Base-by-base conservation (phyloP, 108 stramenopile genomes). In the Discostella pseudostelligera region DNA sequence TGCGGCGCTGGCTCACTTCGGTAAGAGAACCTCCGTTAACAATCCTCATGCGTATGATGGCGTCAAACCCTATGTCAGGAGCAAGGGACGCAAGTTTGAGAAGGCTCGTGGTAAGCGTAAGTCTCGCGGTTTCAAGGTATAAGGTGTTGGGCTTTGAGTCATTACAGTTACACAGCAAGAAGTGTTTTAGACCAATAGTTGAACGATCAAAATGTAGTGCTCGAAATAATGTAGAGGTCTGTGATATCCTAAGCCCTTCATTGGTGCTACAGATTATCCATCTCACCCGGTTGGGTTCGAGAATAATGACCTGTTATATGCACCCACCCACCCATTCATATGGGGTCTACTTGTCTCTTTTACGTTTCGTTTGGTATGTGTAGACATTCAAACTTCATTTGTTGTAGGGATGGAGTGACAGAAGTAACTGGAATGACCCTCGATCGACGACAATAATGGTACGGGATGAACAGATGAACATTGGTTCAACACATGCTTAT, bases 61-160 rank as follows among this genome's bases (percentile, higher is more conserved):
- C 66, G 92, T 93, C 88, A 98, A 98, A 88, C 99, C 99, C 16
- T 97, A 95, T 74, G 95, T 97, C 58, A 94, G 97, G 76, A 85
- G 89, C 82, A 98, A 98, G 83, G 99, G 99, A 79, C 91, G 98
- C 85, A 99, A 99, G 85, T 99, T 99, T 88, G 99, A 99, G 89
- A 85, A 85, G 69, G 99, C 99, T 65, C 98, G 99, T 88, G 98
- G 98, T 78, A 97, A 98, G 72, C 96, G 99, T 89, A 77, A 83
- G 51, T 93, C 90, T 57, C 82, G 90, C 70, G 98, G 99, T 56
- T 98, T 98, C 96, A 97, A 98, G 94, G 92, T 98, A 32, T 96
- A 96, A 89, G 46, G 44, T 62, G 16, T 37, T 49, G 36, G 28
- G 55, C 25, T 35, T 68, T 5, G 5, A 32, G 42, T 24, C 42